Conservation (phyloP, 192 early-diverging fungal species). For the Chytriomyces sp. region DNA sequence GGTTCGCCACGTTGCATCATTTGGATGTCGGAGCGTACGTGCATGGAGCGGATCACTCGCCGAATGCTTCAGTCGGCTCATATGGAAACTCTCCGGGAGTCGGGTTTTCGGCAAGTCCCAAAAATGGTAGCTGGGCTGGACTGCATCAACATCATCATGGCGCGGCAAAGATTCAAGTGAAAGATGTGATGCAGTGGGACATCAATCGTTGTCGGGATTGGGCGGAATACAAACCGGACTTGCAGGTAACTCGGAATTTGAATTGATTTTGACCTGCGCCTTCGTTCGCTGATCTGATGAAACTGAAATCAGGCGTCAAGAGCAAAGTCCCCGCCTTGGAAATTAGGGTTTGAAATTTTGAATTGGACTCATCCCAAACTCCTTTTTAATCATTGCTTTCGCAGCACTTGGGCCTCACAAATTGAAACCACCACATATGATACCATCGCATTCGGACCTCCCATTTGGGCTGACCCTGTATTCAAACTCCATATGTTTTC, state of each 20-base stretch:
- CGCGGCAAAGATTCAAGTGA: constrained; percentile 20
- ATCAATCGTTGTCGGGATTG: constrained; percentile 45
- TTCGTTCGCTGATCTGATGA: too few relatives aligned
- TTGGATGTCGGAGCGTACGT: constrained; percentile 37
- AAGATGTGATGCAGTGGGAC: constrained; percentile 49
- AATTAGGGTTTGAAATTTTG: background rate
- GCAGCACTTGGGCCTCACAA: constrained; percentile 33
- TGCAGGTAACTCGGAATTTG: constrained; percentile 15
- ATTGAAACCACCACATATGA: constrained; percentile 47
- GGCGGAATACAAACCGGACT: constrained; percentile 36
- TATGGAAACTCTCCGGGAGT: background rate
- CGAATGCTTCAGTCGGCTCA: background rate
- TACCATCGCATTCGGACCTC: constrained; percentile 25
- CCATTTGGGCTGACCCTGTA: constrained; percentile 43
- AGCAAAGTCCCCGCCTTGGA: constrained; percentile 1
- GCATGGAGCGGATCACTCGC: background rate
- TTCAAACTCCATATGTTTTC: constrained; percentile 41
- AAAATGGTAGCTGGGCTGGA: constrained; percentile 29
- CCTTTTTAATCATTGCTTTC: background rate
- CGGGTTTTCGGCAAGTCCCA: background rate
- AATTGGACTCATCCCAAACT: background rate
- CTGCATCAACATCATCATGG: constrained; percentile 32
- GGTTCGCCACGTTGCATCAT: constrained; percentile 43
- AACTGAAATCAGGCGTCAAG: background rate
- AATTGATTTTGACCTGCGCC: background rate